These are phyloP conservation scores for Hericium erinaceus DNA, from an alignment of 768 basidiomycete species.

Conservation along the genomic window DNA sequence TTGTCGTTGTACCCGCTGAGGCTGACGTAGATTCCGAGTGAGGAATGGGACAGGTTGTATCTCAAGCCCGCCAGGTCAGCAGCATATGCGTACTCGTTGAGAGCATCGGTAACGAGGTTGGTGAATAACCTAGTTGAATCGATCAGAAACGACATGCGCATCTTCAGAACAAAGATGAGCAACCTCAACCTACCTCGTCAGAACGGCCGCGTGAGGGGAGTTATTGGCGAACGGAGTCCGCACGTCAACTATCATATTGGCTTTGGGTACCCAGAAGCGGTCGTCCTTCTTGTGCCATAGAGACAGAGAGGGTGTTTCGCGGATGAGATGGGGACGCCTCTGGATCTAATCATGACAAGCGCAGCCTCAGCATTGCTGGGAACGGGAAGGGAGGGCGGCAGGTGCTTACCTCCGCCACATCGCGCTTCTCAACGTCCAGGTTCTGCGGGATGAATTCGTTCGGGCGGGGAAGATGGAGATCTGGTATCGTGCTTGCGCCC, in stretches of 20 bases:
- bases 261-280: conserved; percentile 90
- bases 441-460: conserved; percentile 90
- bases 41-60: conserved; percentile 56
- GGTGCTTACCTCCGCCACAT: conserved; percentile 46
- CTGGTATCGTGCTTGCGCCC: conserved; percentile 50
- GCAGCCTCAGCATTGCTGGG: neutral
- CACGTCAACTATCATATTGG: conserved; percentile 65
- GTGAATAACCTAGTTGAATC: conserved; percentile 53
- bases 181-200: conserved; percentile 50
- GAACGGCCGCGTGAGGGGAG: conserved; percentile 60
- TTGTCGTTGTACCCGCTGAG: conserved; percentile 92
- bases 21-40: conserved; percentile 57
- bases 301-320: conserved; percentile 58
- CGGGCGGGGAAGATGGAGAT: conserved; percentile 70
- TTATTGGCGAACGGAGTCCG: conserved; percentile 54
- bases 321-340: conserved; percentile 66
- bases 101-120: conserved; percentile 79
- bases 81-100: conserved; percentile 87
- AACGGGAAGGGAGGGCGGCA: neutral
- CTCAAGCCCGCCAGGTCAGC: conserved; percentile 85
- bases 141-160: neutral
- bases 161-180: neutral
- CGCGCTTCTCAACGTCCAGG: conserved; percentile 72
- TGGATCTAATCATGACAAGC: conserved; percentile 40
- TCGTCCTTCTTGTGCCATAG: conserved; percentile 99